Percentiles rank a stretch among this genome's conserved stretches.
phyloP scores from a whole-genome alignment of 805 yeast genomes.

The Nakazawaea laoshanensis region DNA sequence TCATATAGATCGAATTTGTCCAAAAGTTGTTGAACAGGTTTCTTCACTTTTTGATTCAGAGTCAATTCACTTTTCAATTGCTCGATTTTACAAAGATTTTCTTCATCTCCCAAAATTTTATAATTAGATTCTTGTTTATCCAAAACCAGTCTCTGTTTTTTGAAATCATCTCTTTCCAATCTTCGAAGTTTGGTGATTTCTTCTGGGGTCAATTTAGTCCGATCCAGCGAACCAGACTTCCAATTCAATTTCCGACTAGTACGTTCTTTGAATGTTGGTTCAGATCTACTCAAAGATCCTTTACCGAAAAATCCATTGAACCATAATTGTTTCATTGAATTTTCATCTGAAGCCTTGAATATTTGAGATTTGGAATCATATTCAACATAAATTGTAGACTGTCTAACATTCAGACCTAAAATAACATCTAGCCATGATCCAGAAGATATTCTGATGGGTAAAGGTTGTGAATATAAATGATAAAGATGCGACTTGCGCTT shows the following conservation, averaged over 20 bases:
- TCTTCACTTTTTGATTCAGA: constrained; percentile 15
- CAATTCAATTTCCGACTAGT: constrained; percentile 42
- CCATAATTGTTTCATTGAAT: constrained; percentile 61
- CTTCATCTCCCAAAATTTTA: constrained; percentile 15
- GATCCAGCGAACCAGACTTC: no score
- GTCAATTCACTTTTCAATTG: constrained; percentile 22
- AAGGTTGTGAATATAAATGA: constrained; percentile 34
- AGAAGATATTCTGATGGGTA: constrained; percentile 42
- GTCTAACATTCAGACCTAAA: constrained; percentile 13
- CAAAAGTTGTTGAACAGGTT: constrained; percentile 17
- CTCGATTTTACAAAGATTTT: constrained; percentile 27
- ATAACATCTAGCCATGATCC: constrained; percentile 1
- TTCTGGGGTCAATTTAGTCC: constrained; percentile 48
- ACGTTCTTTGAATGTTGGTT: constrained; percentile 83
- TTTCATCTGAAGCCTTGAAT: constrained; percentile 32
- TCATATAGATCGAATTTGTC: constrained; percentile 12
- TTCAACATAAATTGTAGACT: background rate
- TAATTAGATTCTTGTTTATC: constrained; percentile 37
- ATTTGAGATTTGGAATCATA: constrained; percentile 17
- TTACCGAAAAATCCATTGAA: constrained; percentile 87
- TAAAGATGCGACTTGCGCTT: constrained; percentile 22
- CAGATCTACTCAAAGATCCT: constrained; percentile 82
- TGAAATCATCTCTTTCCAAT: constrained; percentile 63
- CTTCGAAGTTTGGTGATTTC: constrained; percentile 72
- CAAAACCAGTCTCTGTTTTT: constrained; percentile 51